A percentile compares a stretch with the other conserved stretches of the same genome.
Evolutionary conservation across 192 early-diverging fungal genomes (phyloP).

Genomic region (Backusella sp.): DNA sequence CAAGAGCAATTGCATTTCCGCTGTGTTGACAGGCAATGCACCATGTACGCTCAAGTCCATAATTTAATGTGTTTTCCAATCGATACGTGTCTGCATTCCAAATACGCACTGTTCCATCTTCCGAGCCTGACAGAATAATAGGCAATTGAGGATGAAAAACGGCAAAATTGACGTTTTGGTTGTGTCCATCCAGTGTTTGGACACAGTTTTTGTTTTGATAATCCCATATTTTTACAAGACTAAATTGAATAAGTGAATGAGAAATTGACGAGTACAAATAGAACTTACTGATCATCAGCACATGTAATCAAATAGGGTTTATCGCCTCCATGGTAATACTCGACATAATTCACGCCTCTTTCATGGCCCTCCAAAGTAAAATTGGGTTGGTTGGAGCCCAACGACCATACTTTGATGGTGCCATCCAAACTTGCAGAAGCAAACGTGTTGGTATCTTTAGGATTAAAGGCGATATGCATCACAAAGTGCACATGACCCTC

Average conservation of each 20-base stretch:
- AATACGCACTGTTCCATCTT: constrained; percentile 92
- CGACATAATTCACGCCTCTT: constrained; percentile 98
- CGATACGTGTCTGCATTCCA: constrained; percentile 98
- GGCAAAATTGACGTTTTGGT: constrained; percentile 88
- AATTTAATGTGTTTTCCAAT: constrained; percentile 94
- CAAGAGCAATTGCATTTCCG: constrained; percentile 92
- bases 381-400: constrained; percentile 90
- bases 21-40: constrained; percentile 80
- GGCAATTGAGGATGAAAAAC: constrained; percentile 94
- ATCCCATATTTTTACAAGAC: constrained; percentile 93
- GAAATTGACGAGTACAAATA: neutral
- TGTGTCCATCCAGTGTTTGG: constrained; percentile 97
- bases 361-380: constrained; percentile 96
- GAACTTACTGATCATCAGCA: constrained; percentile 79
- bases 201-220: constrained; percentile 99
- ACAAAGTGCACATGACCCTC: constrained; percentile 98
- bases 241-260: neutral
- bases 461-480: constrained; percentile 96
- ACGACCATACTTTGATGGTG: constrained; percentile 96
- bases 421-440: constrained; percentile 95
- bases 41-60: constrained; percentile 97
- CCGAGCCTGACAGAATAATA: constrained; percentile 91
- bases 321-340: constrained; percentile 97
- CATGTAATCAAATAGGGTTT: constrained; percentile 96
- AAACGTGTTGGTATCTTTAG: constrained; percentile 99